phyloP scores from a whole-genome alignment of 1,284 basidiomycete species.

The Sporisorium graminicola region DNA sequence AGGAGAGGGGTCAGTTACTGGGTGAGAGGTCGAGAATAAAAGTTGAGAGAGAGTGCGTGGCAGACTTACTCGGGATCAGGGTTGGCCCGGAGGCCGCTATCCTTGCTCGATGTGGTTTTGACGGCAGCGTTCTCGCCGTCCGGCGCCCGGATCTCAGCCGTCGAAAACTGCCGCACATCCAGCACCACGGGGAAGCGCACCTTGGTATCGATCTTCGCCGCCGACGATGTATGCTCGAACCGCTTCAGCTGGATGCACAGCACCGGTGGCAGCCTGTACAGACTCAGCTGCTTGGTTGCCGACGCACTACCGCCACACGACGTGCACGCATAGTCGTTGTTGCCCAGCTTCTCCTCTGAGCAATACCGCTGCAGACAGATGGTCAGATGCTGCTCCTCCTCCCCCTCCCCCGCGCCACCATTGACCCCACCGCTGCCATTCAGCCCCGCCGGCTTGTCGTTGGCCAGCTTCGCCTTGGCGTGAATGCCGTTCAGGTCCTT shows the following conservation, averaged over 20 bases:
- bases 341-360: slow-evolving; percentile 60
- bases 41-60: too few species aligned
- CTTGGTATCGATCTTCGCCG: slow-evolving; percentile 82
- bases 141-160: slow-evolving; percentile 68
- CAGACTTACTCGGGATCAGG: slow-evolving; percentile 38
- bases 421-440: neutral
- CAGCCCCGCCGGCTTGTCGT: slow-evolving; percentile 11
- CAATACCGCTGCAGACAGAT: slow-evolving; percentile 62
- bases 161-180: slow-evolving; percentile 89
- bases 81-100: slow-evolving; percentile 19
- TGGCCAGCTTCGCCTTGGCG: slow-evolving; percentile 16
- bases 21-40: neutral
- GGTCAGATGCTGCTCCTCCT: slow-evolving; percentile 58
- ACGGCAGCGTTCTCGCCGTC: slow-evolving; percentile 1
- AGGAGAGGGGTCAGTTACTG: neutral
- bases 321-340: slow-evolving; percentile 73
- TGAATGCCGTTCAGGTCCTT: slow-evolving; percentile 18
- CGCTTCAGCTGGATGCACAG: slow-evolving; percentile 97
- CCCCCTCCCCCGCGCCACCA: slow-evolving; percentile 23
- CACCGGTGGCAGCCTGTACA: slow-evolving; percentile 87
- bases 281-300: slow-evolving; percentile 80
- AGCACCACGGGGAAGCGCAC: slow-evolving; percentile 85
- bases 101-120: neutral
- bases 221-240: slow-evolving; percentile 83
- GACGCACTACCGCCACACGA: slow-evolving; percentile 43